Evolutionary conservation across 805 yeast genomes (phyloP), one percentile per base, ranked within the genome.

Genomic region (Priceomyces castillae): DNA sequence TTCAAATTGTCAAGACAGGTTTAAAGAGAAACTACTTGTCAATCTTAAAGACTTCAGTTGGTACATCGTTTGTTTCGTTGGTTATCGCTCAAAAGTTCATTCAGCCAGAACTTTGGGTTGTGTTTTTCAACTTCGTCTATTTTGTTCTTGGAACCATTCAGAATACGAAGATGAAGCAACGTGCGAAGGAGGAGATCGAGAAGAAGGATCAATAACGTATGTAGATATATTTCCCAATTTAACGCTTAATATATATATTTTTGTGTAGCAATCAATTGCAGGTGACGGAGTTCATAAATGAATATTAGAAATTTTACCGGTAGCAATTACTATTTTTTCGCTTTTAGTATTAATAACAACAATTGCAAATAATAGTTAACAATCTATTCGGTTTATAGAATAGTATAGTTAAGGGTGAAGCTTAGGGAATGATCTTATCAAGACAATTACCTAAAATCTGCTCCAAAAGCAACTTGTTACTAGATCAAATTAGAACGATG

Each of bases 141-240:
- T 81, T 81, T 49, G 56, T 81, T 4, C 62, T 82, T 44, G 86
- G 86, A 1, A 82, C 87, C 1, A 70, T 72, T 43, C 84, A 82
- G 51, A 82, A 82, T 54, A 73, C 80, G 4, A 65, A 71, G 56
- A 64, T 82, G 48, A 81, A 81, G 59, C 48, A 59, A 54, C 36
- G 30, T 34, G 49, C 55, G 38, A 64, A 58, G 44, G 46, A 36
- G 18, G 17, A 16, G 11, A 17, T 15, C 11, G 15, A 9, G 34
- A 18, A 28, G 30, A 11, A 25, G 43, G 17, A 9, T 10, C 26
- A 23, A 33, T 33, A 33, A 15, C n/a, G n/a, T n/a, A n/a, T n/a
- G n/a, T n/a, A n/a, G n/a, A n/a, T n/a, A n/a, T n/a, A n/a, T n/a
- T n/a, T n/a, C 6, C 25, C 25, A 22, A 7, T 22, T 22, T 22